Conservation (phyloP, 495 filamentous ascomycete species). For the Lasiosphaeria hispida region DNA sequence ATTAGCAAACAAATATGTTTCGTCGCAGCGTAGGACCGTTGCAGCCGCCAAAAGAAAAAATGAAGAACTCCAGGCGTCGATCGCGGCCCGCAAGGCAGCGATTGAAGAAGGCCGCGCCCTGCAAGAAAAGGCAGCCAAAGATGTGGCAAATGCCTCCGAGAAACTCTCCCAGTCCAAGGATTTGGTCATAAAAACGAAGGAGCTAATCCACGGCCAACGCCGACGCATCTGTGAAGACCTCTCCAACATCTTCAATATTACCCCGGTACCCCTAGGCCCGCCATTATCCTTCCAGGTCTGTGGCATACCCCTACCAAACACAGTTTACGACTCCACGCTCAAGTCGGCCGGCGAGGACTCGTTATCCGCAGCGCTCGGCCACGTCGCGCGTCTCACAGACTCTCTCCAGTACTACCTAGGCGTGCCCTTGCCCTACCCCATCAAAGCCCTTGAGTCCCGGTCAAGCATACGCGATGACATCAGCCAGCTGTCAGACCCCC, state of each 20-base stretch:
- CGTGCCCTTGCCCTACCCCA: conserved; percentile 76
- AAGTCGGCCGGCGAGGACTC: conserved; percentile 52
- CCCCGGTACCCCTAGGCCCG: conserved; percentile 50
- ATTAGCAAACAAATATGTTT: conserved; percentile 58
- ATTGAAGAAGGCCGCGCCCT: conserved; percentile 61
- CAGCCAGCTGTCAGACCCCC: conserved; percentile 58
- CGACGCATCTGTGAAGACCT: conserved; percentile 85
- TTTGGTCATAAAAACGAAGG: conserved; percentile 54
- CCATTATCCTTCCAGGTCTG: conserved; percentile 77
- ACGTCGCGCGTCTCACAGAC: conserved; percentile 73
- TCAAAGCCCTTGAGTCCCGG: conserved; percentile 66
- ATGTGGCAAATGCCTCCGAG: conserved; percentile 54
- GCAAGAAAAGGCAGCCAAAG: conserved; percentile 55
- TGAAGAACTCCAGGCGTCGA: conserved; percentile 61
- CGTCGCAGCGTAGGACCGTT: conserved; percentile 61
- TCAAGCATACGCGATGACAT: conserved; percentile 81
- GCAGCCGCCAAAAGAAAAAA: conserved; percentile 57
- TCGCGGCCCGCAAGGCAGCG: conserved; percentile 61
- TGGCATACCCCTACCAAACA: conserved; percentile 72
- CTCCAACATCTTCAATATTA: conserved; percentile 72
- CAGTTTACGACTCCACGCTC: conserved; percentile 54
- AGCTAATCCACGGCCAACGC: conserved; percentile 73
- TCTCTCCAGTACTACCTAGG: conserved; percentile 80
- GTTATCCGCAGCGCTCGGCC: conserved; percentile 78
- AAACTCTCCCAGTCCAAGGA: conserved; percentile 55